A percentile compares a stretch with the other conserved stretches of the same genome.
These are phyloP conservation scores for Macroventuria anomochaeta DNA, from an alignment of 2,329 filamentous ascomycete genomes.

Conservation along the genomic window DNA sequence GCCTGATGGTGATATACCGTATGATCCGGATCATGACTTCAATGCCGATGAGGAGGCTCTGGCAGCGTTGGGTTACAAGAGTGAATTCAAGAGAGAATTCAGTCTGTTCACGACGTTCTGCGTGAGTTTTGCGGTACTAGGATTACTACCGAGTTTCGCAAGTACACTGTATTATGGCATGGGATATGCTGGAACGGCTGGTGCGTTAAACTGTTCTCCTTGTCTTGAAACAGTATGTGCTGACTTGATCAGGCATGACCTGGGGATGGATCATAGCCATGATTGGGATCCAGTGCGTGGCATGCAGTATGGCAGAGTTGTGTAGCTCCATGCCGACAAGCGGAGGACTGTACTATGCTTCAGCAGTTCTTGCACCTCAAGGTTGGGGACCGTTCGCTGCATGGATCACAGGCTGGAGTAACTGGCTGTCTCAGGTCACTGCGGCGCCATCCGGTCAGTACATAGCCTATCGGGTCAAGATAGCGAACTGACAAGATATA, in stretches of 20 bases:
- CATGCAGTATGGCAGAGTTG: slow-evolving; percentile 70
- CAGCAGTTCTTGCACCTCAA: slow-evolving; percentile 71
- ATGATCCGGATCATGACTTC: slow-evolving; percentile 54
- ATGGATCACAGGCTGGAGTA: slow-evolving; percentile 74
- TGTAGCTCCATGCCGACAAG: slow-evolving; percentile 75
- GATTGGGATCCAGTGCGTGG: slow-evolving; percentile 74
- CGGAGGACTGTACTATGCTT: slow-evolving; percentile 76
- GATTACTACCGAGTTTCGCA: slow-evolving; percentile 73
- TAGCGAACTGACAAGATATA: slow-evolving; percentile 14
- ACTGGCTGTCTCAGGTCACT: slow-evolving; percentile 72
- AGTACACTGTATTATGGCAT: slow-evolving; percentile 75
- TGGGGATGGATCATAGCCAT: slow-evolving; percentile 80
- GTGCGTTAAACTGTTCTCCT: slow-evolving; percentile 26
- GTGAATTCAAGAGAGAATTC: slow-evolving; percentile 73
- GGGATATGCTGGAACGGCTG: slow-evolving; percentile 55
- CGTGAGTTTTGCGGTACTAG: slow-evolving; percentile 75
- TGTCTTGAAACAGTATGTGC: background rate
- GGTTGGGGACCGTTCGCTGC: slow-evolving; percentile 71
- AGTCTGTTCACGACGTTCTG: slow-evolving; percentile 77
- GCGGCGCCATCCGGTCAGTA: slow-evolving; percentile 62
- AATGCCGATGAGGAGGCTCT: slow-evolving; percentile 66
- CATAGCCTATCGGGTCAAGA: too few species aligned
- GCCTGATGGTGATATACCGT: slow-evolving; percentile 57
- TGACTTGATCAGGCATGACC: slow-evolving; percentile 64
- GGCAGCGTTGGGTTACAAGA: slow-evolving; percentile 67